Conservation (phyloP, 2,329 filamentous ascomycete species). For the Dendryphion nanum region DNA sequence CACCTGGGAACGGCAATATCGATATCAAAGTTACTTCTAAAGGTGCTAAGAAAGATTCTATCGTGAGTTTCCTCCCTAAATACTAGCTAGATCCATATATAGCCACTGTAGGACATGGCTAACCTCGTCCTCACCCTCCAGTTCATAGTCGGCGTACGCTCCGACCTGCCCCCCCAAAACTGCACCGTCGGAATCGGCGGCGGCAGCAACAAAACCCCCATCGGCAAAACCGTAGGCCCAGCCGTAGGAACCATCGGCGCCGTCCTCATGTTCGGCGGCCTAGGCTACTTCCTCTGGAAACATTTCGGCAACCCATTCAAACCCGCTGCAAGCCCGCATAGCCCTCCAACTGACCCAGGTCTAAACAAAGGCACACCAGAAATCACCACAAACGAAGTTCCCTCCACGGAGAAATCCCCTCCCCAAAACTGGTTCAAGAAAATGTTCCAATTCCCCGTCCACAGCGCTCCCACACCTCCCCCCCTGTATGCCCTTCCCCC, state of each 20-base stretch:
- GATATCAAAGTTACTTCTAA: no score
- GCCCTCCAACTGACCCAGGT: no score
- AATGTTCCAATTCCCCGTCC: neutral
- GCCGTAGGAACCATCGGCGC: neutral
- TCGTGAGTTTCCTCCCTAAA: no score
- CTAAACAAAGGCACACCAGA: no score
- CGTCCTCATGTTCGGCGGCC: neutral
- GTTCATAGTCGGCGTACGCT: neutral
- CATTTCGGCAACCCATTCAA: no score
- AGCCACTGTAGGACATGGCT: no score
- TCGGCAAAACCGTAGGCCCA: neutral
- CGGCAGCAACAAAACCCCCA: neutral
- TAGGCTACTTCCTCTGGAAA: slow-evolving; percentile 1
- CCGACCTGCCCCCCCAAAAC: slow-evolving; percentile 1
- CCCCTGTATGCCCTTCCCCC: neutral
- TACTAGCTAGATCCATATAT: no score
- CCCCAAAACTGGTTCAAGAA: no score
- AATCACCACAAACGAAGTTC: no score
- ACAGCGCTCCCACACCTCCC: neutral
- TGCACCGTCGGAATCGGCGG: slow-evolving; percentile 1
- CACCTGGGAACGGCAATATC: no score
- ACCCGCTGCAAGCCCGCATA: no score
- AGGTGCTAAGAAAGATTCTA: neutral
- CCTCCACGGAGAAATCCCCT: no score
- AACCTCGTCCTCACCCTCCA: neutral